Conservation (phyloP, 129 eudicot species). For the Smallanthus sonchifolius region DNA sequence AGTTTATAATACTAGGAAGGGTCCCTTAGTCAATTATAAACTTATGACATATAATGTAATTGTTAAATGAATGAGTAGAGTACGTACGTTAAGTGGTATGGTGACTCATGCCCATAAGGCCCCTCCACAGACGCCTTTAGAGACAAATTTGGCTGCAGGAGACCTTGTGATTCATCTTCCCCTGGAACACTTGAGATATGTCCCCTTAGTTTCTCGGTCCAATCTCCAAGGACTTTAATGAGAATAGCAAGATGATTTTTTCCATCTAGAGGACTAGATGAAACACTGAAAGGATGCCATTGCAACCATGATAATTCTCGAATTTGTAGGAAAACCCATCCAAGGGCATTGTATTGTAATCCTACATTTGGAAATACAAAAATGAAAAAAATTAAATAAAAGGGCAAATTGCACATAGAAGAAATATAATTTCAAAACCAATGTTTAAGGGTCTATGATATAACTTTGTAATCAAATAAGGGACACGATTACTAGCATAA, state of each 20-base stretch:
- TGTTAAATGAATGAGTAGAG: conserved; percentile 3
- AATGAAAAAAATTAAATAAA: not conserved
- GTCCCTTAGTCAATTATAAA: not conserved
- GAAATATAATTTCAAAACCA: not conserved
- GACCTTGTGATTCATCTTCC: conserved; percentile 21
- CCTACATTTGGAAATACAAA: conserved; percentile 30
- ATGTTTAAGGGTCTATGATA: not conserved
- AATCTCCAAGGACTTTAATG: conserved; percentile 79
- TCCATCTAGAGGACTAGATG: conserved; percentile 90
- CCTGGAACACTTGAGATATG: conserved; percentile 37
- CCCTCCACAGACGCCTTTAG: conserved; percentile 78
- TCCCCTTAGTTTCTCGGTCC: conserved; percentile 69
- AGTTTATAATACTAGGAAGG: not conserved
- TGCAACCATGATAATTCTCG: conserved; percentile 78
- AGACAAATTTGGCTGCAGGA: conserved; percentile 24
- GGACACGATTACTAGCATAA: not conserved
- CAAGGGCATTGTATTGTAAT: conserved; percentile 76
- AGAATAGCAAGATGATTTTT: conserved; percentile 65
- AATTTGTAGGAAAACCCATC: conserved; percentile 74
- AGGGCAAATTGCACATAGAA: not conserved
- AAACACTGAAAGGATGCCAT: conserved; percentile 96
- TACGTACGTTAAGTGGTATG: conserved; percentile 69
- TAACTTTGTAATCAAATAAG: not conserved
- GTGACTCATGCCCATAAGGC: conserved; percentile 91
- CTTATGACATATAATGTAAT: not conserved